Conservation (phyloP, 2,329 filamentous ascomycete species). For the Botrytis porri region DNA sequence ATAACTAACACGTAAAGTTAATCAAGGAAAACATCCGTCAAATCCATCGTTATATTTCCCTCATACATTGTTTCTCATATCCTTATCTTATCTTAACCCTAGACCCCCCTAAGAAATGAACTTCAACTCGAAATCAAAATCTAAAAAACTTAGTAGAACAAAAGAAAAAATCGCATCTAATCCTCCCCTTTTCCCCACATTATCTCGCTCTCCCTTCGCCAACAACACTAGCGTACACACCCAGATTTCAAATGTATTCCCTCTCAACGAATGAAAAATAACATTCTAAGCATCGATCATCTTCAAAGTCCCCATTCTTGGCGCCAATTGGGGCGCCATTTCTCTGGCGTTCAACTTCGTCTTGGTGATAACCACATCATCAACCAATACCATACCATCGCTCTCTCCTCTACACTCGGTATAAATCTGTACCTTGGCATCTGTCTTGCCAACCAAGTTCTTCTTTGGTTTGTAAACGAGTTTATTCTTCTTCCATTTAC, state of each 20-base stretch:
- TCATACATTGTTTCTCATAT: neutral
- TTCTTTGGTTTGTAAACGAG: conserved; percentile 8
- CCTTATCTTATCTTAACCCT: neutral
- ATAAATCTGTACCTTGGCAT: conserved; percentile 7
- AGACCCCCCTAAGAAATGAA: neutral
- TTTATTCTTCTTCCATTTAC: conserved; percentile 19
- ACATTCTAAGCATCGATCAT: neutral
- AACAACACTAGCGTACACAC: neutral
- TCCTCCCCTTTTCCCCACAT: neutral
- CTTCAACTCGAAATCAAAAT: neutral
- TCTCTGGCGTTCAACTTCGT: neutral
- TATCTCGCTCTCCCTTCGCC: neutral
- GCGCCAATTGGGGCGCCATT: neutral
- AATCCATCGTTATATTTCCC: conserved; percentile 1
- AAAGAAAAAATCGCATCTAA: neutral
- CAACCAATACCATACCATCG: conserved; percentile 9
- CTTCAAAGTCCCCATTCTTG: neutral
- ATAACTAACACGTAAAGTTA: neutral
- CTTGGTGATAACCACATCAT: conserved; percentile 5
- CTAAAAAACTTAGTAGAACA: neutral
- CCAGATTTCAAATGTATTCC: neutral
- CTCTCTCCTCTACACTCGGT: conserved; percentile 13
- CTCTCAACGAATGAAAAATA: neutral
- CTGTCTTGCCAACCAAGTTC: neutral
- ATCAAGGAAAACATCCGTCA: neutral